phyloP scores from a whole-genome alignment of 371 early-diverging fungal species.

The Mucor velutinosus region DNA sequence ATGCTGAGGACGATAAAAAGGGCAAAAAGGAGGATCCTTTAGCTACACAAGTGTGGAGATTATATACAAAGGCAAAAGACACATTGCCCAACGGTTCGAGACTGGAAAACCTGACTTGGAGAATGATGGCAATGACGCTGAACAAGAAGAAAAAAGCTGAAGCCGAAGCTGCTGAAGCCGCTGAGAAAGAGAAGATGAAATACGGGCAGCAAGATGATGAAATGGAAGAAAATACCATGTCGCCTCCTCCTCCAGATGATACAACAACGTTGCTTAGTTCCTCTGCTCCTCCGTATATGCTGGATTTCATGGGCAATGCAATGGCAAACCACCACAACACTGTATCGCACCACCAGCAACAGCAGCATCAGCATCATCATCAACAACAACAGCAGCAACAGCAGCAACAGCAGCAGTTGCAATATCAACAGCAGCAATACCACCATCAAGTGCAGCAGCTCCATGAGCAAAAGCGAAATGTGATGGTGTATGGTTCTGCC shows the following conservation, averaged over 20 bases:
- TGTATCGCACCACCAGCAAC: not conserved
- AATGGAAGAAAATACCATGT: slow-evolving; percentile 11
- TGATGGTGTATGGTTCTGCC: slow-evolving; percentile 37
- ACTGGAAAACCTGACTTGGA: slow-evolving; percentile 68
- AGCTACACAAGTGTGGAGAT: slow-evolving; percentile 62
- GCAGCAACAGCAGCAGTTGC: not conserved
- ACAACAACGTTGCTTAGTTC: slow-evolving; percentile 30
- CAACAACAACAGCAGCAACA: slow-evolving; percentile 12
- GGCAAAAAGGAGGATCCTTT: slow-evolving; percentile 51
- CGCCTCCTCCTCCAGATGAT: slow-evolving; percentile 32
- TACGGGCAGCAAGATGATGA: not conserved
- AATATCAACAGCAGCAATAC: slow-evolving; percentile 2
- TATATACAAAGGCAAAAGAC: slow-evolving; percentile 68
- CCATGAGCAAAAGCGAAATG: slow-evolving; percentile 23
- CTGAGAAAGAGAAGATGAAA: not conserved
- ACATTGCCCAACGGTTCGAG: slow-evolving; percentile 60
- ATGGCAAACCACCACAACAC: not conserved
- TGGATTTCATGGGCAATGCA: slow-evolving; percentile 29
- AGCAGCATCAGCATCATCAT: slow-evolving; percentile 11
- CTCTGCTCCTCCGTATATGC: slow-evolving; percentile 38
- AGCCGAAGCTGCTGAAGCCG: slow-evolving; percentile 7
- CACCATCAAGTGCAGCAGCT: slow-evolving; percentile 8
- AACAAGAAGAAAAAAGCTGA: slow-evolving; percentile 46
- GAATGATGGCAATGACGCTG: slow-evolving; percentile 65
- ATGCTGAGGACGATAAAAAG: slow-evolving; percentile 33